phyloP scores from a whole-genome alignment of 2,329 filamentous ascomycete species.

The Colletotrichum phormii region DNA sequence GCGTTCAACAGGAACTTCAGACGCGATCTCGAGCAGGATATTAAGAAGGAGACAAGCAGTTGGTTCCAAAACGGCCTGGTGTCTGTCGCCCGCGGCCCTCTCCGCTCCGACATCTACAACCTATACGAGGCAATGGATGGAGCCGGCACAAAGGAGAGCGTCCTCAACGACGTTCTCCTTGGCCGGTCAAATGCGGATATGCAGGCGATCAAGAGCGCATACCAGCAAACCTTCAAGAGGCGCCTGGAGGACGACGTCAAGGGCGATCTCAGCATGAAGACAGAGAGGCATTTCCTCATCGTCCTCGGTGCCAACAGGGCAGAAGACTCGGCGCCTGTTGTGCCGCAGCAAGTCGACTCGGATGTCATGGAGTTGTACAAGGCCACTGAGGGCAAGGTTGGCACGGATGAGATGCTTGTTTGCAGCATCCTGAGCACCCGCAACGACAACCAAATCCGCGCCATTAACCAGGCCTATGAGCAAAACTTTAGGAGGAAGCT shows the following conservation, averaged over 20 bases:
- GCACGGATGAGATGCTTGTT: constrained; percentile 80
- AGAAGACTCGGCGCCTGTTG: constrained; percentile 81
- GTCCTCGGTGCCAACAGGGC: constrained; percentile 79
- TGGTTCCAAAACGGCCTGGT: constrained; percentile 82
- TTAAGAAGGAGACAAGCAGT: constrained; percentile 81
- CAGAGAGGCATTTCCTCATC: constrained; percentile 85
- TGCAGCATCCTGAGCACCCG: constrained; percentile 81
- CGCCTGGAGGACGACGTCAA: constrained; percentile 79
- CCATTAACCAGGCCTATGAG: constrained; percentile 81
- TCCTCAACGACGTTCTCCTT: constrained; percentile 89
- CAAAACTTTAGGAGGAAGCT: constrained; percentile 77
- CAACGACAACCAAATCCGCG: constrained; percentile 86
- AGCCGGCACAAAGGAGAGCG: constrained; percentile 84
- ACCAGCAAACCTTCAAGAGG: constrained; percentile 74
- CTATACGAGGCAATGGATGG: constrained; percentile 81
- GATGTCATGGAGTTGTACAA: constrained; percentile 83
- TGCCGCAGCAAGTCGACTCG: constrained; percentile 77
- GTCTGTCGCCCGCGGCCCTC: constrained; percentile 81
- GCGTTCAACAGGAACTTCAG: constrained; percentile 74
- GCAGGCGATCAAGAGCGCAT: constrained; percentile 84
- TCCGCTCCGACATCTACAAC: constrained; percentile 79
- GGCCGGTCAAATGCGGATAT: constrained; percentile 89
- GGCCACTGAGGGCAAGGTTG: constrained; percentile 78
- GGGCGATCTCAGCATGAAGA: constrained; percentile 86
- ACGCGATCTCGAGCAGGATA: constrained; percentile 78